Conservation (phyloP, 495 filamentous ascomycete genomes). For the Cryomyces minteri region DNA sequence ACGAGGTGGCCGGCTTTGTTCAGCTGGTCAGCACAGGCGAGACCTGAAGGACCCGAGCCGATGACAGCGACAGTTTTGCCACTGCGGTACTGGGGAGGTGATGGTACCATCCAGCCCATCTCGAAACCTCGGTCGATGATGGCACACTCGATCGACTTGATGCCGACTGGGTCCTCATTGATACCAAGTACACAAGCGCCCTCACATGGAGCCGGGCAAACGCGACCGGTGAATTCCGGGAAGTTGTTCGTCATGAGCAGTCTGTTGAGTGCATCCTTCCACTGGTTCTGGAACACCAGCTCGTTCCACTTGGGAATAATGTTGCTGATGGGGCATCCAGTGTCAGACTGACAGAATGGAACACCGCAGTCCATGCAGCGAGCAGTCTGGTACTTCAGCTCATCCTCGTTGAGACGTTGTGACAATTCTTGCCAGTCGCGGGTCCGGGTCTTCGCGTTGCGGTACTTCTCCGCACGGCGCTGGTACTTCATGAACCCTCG, state of each 20-base stretch:
- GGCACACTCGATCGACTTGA: constrained; percentile 98
- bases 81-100: constrained; percentile 58
- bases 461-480: constrained; percentile 88
- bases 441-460: constrained; percentile 64
- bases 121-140: constrained; percentile 99
- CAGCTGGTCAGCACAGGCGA: constrained; percentile 85
- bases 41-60: constrained; percentile 84
- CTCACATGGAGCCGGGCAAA: constrained; percentile 95
- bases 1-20: constrained; percentile 86
- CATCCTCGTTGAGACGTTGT: constrained; percentile 78
- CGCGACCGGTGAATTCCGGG: constrained; percentile 96
- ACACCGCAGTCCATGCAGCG: constrained; percentile 99
- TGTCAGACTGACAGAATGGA: constrained; percentile 96
- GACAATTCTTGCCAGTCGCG: constrained; percentile 95
- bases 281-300: constrained; percentile 79
- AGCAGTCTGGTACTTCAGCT: constrained; percentile 95
- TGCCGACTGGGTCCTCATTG: constrained; percentile 95
- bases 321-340: constrained; percentile 95
- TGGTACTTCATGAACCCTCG: constrained; percentile 98
- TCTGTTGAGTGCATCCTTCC: constrained; percentile 88
- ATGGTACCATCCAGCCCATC: constrained; percentile 97
- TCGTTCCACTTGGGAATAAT: constrained; percentile 99
- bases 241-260: constrained; percentile 99
- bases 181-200: constrained; percentile 96
- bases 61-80: constrained; percentile 88